Base-by-base conservation (phyloP, 768 basidiomycete genomes). In the Hericium alpestre region DNA sequence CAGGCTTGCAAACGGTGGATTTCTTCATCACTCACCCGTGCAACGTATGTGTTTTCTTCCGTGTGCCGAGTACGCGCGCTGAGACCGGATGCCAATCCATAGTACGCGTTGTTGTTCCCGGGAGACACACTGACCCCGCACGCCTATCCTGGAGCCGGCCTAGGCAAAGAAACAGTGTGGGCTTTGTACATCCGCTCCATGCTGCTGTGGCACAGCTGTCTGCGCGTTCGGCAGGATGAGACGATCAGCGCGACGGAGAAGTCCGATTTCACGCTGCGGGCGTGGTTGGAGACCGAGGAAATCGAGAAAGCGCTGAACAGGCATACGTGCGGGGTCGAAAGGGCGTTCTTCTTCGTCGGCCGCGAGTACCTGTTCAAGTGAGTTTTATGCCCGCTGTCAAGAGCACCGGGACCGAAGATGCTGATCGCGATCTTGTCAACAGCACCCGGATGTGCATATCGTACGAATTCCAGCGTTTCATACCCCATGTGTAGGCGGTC, bases 321-420 rank as follows among this genome's bases (percentile, higher is more conserved):
- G 20, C 87, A 90, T 64, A 81, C 78, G 0, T 90, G 88, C 65
- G 72, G 71, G 13, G 73, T 87, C 46, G 87, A 89, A 68, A 73
- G 80, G 59, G 75, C 84, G 9, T 87, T 79, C 63, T 72, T 90
- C 23, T 89, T 79, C 64, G 79, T 82, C 53, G 86, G 83, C 41
- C 74, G 86, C 49, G 88, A 89, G 62, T 85, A 80, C 62, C 72
- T 90, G 25, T 89, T 87, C 74, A 87, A 87, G 87, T 87, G 66
- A 68, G 85, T 71, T 12, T 7, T 53, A 13, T n/a, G 49, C 47
- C 51, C 54, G 22, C 10, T 41, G 53, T 51, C 56, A 16, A 27
- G 32, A 32, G 22, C 22, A n/a, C 23, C 27, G 20, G 23, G 22
- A 51, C 20, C 53, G 48, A 38, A 11, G 6, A 47, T 18, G 50